Conservation (phyloP, 345 rosid genomes). For the Draba incana region DNA sequence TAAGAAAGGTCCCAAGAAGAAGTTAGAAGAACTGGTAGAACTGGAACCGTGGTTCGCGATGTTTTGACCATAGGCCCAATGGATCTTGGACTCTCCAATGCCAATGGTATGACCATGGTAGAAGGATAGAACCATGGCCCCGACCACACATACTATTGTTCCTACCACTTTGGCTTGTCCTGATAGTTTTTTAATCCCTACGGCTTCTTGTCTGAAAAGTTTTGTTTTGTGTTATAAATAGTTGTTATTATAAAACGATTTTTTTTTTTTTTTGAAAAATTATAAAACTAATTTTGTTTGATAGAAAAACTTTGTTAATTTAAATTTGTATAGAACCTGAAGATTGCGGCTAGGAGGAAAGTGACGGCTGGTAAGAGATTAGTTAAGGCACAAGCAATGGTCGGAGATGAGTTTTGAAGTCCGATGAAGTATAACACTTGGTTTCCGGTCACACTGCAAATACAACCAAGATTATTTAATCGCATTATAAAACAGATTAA, state of each 20-base stretch:
- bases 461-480: not conserved
- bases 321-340: constrained; percentile 46
- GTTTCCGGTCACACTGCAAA: constrained; percentile 66
- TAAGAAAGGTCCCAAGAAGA: constrained; percentile 64
- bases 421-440: constrained; percentile 87
- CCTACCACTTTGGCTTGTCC: constrained; percentile 87
- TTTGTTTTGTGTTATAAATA: not conserved
- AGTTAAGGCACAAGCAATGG: constrained; percentile 80
- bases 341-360: constrained; percentile 72
- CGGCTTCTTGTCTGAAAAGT: constrained; percentile 67
- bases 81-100: constrained; percentile 67
- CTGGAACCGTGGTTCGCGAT: constrained; percentile 33
- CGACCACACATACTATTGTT: constrained; percentile 74
- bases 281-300: not conserved
- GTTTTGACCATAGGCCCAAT: constrained; percentile 68
- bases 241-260: not conserved
- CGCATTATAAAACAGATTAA: no score
- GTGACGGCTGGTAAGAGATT: constrained; percentile 83
- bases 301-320: not conserved
- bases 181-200: constrained; percentile 57
- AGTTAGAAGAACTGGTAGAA: constrained; percentile 46
- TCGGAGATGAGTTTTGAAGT: constrained; percentile 69
- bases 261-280: not conserved
- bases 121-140: constrained; percentile 91
- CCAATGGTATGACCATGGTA: constrained; percentile 69